phyloP scores from a whole-genome alignment of 1,284 basidiomycete genomes.

The Earliella scabrosa region DNA sequence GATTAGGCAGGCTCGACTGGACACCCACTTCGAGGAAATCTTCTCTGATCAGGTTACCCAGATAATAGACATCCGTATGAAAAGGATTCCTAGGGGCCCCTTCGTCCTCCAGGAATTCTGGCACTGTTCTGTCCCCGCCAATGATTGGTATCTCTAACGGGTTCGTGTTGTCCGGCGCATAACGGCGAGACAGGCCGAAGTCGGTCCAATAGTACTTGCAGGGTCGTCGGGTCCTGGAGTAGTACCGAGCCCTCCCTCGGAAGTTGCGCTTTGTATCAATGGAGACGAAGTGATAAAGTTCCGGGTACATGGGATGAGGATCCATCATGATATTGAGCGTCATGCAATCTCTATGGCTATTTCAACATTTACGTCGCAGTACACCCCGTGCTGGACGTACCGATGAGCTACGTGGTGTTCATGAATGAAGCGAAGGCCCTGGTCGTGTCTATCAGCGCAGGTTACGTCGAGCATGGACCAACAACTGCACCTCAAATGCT shows the following conservation, averaged over 20 bases:
- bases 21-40: slow-evolving; percentile 25
- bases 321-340: slow-evolving; percentile 42
- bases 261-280: neutral
- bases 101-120: slow-evolving; percentile 21
- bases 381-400: neutral
- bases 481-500: slow-evolving; percentile 22
- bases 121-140: slow-evolving; percentile 24
- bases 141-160: slow-evolving; percentile 20
- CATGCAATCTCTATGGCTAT: slow-evolving; percentile 41
- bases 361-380: neutral
- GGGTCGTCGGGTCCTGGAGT: slow-evolving; percentile 29
- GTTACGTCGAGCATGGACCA: neutral
- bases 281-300: slow-evolving; percentile 33
- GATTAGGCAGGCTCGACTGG: no score
- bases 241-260: slow-evolving; percentile 1
- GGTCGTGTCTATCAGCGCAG: neutral
- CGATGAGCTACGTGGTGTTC: slow-evolving; percentile 24
- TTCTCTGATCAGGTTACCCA: slow-evolving; percentile 37
- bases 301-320: slow-evolving; percentile 30
- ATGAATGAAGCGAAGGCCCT: slow-evolving; percentile 30
- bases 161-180: slow-evolving; percentile 12
- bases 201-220: slow-evolving; percentile 37
- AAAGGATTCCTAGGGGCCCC: slow-evolving; percentile 30
- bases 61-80: slow-evolving; percentile 35
- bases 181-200: slow-evolving; percentile 38